Evolutionary conservation across 352 stramenopile genomes (phyloP).

Genomic region (Thraustochytrium sp.): DNA sequence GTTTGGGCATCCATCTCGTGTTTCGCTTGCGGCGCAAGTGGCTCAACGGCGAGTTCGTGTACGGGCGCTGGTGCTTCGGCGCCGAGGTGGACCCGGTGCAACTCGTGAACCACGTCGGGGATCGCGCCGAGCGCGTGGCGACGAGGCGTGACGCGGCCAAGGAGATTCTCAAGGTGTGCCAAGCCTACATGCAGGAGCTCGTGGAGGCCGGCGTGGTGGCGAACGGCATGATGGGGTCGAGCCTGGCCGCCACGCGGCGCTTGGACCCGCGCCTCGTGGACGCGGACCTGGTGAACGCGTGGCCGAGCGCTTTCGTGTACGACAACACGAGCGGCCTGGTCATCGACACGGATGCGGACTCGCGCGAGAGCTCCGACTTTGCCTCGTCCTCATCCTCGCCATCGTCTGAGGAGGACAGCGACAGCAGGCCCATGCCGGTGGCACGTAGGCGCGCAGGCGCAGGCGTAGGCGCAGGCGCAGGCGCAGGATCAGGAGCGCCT

Average conservation of each 20-base stretch:
- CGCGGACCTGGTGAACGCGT: background rate
- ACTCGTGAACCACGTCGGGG: background rate
- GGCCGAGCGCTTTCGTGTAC: background rate
- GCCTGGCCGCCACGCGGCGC: background rate
- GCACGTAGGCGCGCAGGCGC: no score
- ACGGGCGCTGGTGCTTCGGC: slow-evolving; percentile 2
- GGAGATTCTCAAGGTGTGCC: background rate
- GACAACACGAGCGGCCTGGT: background rate
- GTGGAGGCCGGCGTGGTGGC: background rate
- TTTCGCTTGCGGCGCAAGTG: background rate
- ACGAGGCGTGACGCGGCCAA: background rate
- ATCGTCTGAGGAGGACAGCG: background rate
- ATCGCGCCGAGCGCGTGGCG: background rate
- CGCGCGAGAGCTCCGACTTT: slow-evolving; percentile 7
- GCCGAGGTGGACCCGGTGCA: background rate
- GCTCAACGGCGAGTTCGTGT: slow-evolving; percentile 14
- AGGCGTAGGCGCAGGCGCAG: no score
- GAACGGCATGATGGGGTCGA: background rate
- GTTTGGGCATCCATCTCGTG: background rate
- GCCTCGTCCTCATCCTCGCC: background rate
- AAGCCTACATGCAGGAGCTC: background rate
- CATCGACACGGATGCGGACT: background rate
- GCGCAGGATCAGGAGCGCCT: no score
- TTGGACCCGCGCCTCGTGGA: background rate
- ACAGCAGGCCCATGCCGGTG: no score